Evolutionary conservation across 345 rosid genomes (phyloP).

Genomic region (Viola odorata): DNA sequence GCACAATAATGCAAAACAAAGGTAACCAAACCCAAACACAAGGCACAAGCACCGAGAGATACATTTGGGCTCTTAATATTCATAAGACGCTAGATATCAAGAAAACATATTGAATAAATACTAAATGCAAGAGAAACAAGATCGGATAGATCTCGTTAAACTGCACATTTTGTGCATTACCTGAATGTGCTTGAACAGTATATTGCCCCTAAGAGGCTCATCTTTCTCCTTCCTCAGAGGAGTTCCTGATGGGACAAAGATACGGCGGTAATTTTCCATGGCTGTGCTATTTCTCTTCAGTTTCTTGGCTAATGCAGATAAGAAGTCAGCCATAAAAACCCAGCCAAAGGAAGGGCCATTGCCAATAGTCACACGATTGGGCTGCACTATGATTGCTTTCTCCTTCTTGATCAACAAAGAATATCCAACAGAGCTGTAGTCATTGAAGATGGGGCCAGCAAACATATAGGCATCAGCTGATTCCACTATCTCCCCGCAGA

Average conservation of each 20-base stretch:
- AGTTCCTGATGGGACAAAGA: conserved; percentile 51
- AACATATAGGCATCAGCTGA: conserved; percentile 73
- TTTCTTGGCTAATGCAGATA: conserved; percentile 53
- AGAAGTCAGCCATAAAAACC: conserved; percentile 70
- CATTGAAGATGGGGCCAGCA: conserved; percentile 70
- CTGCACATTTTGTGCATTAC: conserved; percentile 22
- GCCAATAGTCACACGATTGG: conserved; percentile 61
- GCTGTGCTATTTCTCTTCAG: conserved; percentile 56
- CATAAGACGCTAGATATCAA: background rate
- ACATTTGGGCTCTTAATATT: background rate
- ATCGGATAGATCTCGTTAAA: background rate
- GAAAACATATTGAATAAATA: no score
- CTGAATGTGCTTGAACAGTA: conserved; percentile 72
- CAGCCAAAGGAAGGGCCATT: conserved; percentile 71
- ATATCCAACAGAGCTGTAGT: conserved; percentile 71
- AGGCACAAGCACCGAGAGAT: background rate
- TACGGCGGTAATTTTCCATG: conserved; percentile 55
- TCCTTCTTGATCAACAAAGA: conserved; percentile 64
- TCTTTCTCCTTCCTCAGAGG: conserved; percentile 44
- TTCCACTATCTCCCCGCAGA: conserved; percentile 65
- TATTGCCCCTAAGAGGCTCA: conserved; percentile 60
- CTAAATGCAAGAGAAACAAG: background rate
- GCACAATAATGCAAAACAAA: no score
- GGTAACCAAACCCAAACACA: no score
- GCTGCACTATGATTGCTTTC: conserved; percentile 50